phyloP scores from a whole-genome alignment of 257 asterid species.

The Eucommia ulmoides region DNA sequence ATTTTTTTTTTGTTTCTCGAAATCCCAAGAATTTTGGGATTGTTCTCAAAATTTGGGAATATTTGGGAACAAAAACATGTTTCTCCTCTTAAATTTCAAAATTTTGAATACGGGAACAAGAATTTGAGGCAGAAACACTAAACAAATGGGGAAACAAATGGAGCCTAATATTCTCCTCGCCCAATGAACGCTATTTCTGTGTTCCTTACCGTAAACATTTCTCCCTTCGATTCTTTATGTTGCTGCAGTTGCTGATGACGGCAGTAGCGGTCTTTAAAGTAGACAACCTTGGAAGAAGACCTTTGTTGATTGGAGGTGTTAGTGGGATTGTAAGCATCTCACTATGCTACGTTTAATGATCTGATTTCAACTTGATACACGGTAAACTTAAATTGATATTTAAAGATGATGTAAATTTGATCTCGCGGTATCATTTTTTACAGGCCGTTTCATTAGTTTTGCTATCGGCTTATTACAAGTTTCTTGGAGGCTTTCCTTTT shows the following conservation, averaged over 20 bases:
- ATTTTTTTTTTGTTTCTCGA: no score
- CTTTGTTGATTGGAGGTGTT: constrained; percentile 80
- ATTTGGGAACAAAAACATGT: no score
- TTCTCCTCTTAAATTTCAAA: no score
- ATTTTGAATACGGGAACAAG: no score
- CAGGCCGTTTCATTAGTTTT: constrained; percentile 86
- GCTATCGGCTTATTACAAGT: constrained; percentile 92
- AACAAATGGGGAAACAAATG: no score
- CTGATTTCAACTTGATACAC: no score
- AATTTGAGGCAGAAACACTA: no score
- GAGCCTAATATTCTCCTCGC: neutral
- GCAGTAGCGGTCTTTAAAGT: constrained; percentile 91
- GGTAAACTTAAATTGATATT: no score
- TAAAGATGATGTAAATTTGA: neutral
- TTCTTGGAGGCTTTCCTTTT: constrained; percentile 67
- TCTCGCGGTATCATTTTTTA: constrained; percentile 5
- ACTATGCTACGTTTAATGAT: constrained; percentile 1
- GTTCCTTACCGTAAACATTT: no score
- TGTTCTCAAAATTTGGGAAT: no score
- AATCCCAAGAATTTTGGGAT: no score
- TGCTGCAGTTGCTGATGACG: constrained; percentile 72
- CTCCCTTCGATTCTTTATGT: no score
- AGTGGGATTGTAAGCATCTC: constrained; percentile 67
- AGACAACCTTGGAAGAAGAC: constrained; percentile 93
- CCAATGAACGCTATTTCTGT: neutral